These are phyloP conservation scores for Trichoderma parareesei DNA, from an alignment of 495 filamentous ascomycete species.

Conservation along the genomic window DNA sequence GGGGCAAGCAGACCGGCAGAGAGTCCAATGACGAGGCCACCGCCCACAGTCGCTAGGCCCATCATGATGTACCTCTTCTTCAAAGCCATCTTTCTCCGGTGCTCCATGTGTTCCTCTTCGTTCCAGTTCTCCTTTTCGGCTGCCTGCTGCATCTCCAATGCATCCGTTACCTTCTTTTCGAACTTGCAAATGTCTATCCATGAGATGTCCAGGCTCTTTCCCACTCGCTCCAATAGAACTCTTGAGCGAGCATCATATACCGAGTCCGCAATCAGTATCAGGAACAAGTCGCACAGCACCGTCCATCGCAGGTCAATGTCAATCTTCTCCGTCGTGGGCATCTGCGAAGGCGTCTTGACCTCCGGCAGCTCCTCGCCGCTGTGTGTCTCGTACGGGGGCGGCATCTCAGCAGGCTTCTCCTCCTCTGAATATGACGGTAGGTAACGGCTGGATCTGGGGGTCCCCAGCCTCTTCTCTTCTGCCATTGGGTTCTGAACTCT, in stretches of 20 bases:
- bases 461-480: neutral
- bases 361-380: slow-evolving; percentile 60
- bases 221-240: slow-evolving; percentile 75
- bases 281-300: slow-evolving; percentile 91
- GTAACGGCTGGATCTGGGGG: neutral
- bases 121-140: slow-evolving; percentile 95
- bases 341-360: slow-evolving; percentile 70
- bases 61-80: slow-evolving; percentile 87
- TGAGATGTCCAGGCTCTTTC: slow-evolving; percentile 64
- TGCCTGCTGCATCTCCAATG: slow-evolving; percentile 92
- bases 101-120: slow-evolving; percentile 90
- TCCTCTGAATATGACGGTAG: slow-evolving; percentile 12
- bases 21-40: slow-evolving; percentile 89
- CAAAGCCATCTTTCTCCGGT: slow-evolving; percentile 66
- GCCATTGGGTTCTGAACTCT: slow-evolving; percentile 91
- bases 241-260: slow-evolving; percentile 88
- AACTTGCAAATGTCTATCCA: slow-evolving; percentile 95
- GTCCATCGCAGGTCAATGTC: slow-evolving; percentile 98
- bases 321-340: slow-evolving; percentile 72
- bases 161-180: slow-evolving; percentile 95
- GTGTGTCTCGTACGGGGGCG: slow-evolving; percentile 65
- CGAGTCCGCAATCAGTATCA: slow-evolving; percentile 90
- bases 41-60: slow-evolving; percentile 94
- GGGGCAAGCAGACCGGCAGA: slow-evolving; percentile 88
- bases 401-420: slow-evolving; percentile 42